Evolutionary conservation across 805 yeast species (phyloP).

Genomic region (Metschnikowia corniflorae): DNA sequence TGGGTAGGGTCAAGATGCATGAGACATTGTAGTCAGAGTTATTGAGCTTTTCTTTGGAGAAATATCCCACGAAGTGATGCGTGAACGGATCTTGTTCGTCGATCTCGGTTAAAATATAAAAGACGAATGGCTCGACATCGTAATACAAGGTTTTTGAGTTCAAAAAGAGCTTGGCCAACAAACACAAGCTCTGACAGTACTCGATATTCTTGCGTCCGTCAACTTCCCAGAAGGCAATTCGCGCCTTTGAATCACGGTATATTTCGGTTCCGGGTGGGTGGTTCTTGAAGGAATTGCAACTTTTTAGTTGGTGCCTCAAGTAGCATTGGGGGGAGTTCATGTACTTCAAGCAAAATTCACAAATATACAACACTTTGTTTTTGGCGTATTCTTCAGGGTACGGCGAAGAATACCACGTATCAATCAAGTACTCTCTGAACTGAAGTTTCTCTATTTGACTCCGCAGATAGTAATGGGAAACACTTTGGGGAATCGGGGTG

Average conservation of each 20-base stretch:
- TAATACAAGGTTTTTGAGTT: slow-evolving; percentile 90
- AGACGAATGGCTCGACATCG: slow-evolving; percentile 93
- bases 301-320: slow-evolving; percentile 67
- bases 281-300: slow-evolving; percentile 50
- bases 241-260: slow-evolving; percentile 30
- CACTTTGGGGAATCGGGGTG: slow-evolving; percentile 16
- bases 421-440: slow-evolving; percentile 69
- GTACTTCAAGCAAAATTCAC: slow-evolving; percentile 82
- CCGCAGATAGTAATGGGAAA: slow-evolving; percentile 22
- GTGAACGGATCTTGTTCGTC: slow-evolving; percentile 39
- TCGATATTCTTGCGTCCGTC: slow-evolving; percentile 82
- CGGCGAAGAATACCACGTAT: slow-evolving; percentile 91
- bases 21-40: slow-evolving; percentile 78
- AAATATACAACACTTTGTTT: slow-evolving; percentile 61
- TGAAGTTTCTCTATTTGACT: slow-evolving; percentile 60
- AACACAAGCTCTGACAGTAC: slow-evolving; percentile 87
- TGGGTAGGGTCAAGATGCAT: slow-evolving; percentile 87
- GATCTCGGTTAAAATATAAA: slow-evolving; percentile 76
- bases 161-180: slow-evolving; percentile 82
- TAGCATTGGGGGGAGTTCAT: slow-evolving; percentile 64
- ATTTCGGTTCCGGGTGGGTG: slow-evolving; percentile 63
- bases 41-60: slow-evolving; percentile 81
- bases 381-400: slow-evolving; percentile 82
- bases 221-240: slow-evolving; percentile 42
- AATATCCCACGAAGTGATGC: slow-evolving; percentile 89